Base-by-base conservation (phyloP, 2,329 filamentous ascomycete species). In the Fusarium pseudoanthophilum region DNA sequence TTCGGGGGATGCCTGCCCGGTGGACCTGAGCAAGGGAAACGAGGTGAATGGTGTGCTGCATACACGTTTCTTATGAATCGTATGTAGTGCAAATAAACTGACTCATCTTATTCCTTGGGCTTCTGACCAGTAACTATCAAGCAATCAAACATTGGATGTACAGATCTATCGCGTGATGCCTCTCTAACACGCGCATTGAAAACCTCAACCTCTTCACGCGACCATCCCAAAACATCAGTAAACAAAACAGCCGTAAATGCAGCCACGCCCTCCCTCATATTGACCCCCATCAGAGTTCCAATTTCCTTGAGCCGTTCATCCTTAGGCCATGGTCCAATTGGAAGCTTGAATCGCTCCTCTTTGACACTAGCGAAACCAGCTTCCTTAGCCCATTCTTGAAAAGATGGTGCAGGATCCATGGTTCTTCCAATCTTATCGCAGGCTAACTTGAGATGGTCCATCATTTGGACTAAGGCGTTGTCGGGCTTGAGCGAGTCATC, bases 171-270 rank as follows among this genome's bases (percentile, higher is more conserved):
- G 30, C 70, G 74, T 13, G 75, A 69, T 9, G 72, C 75, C 14
- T 71, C 26, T n/a, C 77, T 67, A 4, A 79, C 78, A 2, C 65
- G 55, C 4, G 63, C 58, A 11, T 79, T 79, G 18, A 80, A 71
- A 32, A 84, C 80, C 80, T 87, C 83, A 5, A 87, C 85, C 64
- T 85, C 81, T n/a, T 83, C 84, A 28, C 78, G 74, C 2, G 79
- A 82, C 74, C 82, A 80, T 5, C 82, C 83, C 56, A 84, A 60
- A 1, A 84, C 80, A 18, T 84, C 82, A 20, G 79, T 75, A 70
- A 81, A 79, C 20, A 83, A 64, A 10, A 80, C 81, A 26, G 83
- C 78, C 3, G 82, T 83, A 39, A 84, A 82, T 5, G 80, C 83
- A 59, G 80, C 79, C 20, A 85, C 78, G 0, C 83, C 83, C 6